phyloP scores from a whole-genome alignment of 495 filamentous ascomycete genomes.

The Trichoderma orchidacearum region DNA sequence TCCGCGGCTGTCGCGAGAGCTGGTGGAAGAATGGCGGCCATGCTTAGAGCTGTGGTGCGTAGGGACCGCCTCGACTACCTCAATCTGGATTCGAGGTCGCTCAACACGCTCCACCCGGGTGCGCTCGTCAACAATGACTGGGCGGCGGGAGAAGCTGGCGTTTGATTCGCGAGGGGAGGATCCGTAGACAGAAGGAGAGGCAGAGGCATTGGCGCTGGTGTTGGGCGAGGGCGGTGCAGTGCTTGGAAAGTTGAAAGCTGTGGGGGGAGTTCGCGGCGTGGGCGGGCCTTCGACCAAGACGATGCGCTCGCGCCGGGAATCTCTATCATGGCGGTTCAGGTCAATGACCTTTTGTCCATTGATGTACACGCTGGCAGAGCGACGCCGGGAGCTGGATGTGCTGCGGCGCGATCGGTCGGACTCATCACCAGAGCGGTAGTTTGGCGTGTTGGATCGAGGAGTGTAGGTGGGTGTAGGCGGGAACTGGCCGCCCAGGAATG shows the following conservation, averaged over 20 bases:
- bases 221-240: constrained; percentile 1
- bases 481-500: background rate
- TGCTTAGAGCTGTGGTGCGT: background rate
- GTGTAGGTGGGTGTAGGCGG: constrained; percentile 3
- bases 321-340: background rate
- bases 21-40: constrained; percentile 1
- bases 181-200: background rate
- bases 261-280: background rate
- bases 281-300: constrained; percentile 3
- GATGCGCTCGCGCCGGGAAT: constrained; percentile 1
- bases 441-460: constrained; percentile 3
- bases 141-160: background rate
- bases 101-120: background rate
- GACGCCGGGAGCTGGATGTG: background rate
- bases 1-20: constrained; percentile 3
- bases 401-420: constrained; percentile 3
- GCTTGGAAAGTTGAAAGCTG: background rate
- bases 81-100: constrained; percentile 1
- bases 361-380: constrained; percentile 3
- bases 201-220: background rate
- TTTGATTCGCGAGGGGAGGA: background rate
- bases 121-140: constrained; percentile 5
- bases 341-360: constrained; percentile 4
- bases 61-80: background rate
- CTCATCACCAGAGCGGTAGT: constrained; percentile 6